phyloP scores from a whole-genome alignment of 768 basidiomycete genomes.

The Rhodosporidiobolus sp. region DNA sequence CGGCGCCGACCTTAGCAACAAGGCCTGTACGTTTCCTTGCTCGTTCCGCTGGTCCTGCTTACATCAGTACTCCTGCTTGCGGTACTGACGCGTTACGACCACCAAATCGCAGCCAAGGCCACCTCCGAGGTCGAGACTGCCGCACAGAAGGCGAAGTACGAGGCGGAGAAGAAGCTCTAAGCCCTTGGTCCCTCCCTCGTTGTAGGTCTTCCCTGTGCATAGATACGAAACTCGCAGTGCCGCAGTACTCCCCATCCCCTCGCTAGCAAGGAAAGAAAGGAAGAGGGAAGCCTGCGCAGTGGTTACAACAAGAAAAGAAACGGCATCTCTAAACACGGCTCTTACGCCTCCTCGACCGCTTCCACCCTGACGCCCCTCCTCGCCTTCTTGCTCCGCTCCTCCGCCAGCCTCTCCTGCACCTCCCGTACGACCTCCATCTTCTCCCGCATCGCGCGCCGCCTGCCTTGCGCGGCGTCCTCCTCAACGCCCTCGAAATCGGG shows the following conservation, averaged over 20 bases:
- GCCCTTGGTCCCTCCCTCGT: too few relatives aligned
- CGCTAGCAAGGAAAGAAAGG: too few relatives aligned
- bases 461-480: neutral
- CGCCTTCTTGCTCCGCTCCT: neutral
- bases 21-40: too few relatives aligned
- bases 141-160: neutral
- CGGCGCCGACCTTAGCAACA: slow-evolving; percentile 38
- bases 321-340: neutral
- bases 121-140: neutral
- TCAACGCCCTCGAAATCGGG: slow-evolving; percentile 8
- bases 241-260: too few relatives aligned
- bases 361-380: slow-evolving; percentile 18
- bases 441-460: slow-evolving; percentile 2
- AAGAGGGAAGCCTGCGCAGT: neutral
- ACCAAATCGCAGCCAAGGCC: too few relatives aligned
- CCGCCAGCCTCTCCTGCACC: neutral
- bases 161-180: neutral
- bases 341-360: neutral
- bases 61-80: too few relatives aligned
- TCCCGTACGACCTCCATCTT: slow-evolving; percentile 17
- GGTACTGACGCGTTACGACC: too few relatives aligned
- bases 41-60: too few relatives aligned
- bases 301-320: slow-evolving; percentile 15
- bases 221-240: too few relatives aligned
- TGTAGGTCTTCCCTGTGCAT: neutral